Conservation (phyloP, 306 rosid species). For the Macrotyloma uniflorum region DNA sequence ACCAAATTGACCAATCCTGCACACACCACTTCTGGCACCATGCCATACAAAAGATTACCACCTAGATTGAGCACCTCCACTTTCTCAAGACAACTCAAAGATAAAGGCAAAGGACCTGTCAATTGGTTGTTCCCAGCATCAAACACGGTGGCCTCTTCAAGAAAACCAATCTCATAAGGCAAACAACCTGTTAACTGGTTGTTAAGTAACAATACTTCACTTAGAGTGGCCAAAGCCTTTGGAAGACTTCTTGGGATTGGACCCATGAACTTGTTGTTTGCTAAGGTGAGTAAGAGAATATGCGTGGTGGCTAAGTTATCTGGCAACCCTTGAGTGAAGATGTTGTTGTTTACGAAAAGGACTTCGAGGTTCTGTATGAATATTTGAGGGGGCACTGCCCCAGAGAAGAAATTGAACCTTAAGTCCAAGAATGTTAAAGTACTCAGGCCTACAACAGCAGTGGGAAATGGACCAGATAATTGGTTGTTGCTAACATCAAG, state of each 20-base stretch:
- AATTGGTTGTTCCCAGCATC: constrained; percentile 69
- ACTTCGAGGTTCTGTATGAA: constrained; percentile 68
- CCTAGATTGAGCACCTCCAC: constrained; percentile 68
- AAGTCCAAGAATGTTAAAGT: constrained; percentile 68
- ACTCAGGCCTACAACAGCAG: constrained; percentile 59
- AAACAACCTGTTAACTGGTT: constrained; percentile 80
- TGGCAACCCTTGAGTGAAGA: constrained; percentile 65
- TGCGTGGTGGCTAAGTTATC: constrained; percentile 60
- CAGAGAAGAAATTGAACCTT: constrained; percentile 77
- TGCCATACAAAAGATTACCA: constrained; percentile 61
- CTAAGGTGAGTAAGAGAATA: constrained; percentile 69
- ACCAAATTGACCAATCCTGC: constrained; percentile 54
- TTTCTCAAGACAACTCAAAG: constrained; percentile 66
- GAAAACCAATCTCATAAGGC: constrained; percentile 73
- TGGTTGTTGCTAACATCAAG: constrained; percentile 82
- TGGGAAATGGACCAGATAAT: constrained; percentile 81
- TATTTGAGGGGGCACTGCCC: constrained; percentile 75
- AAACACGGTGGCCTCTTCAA: constrained; percentile 63
- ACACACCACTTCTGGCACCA: constrained; percentile 83
- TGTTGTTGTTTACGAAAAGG: constrained; percentile 84
- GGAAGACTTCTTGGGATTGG: constrained; percentile 73
- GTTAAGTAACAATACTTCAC: constrained; percentile 66
- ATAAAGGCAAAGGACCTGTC: constrained; percentile 79
- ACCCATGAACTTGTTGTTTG: constrained; percentile 80
- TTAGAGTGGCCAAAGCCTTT: constrained; percentile 55